Base-by-base conservation (phyloP, 2,329 filamentous ascomycete species). In the Rhynchosporium agropyri region DNA sequence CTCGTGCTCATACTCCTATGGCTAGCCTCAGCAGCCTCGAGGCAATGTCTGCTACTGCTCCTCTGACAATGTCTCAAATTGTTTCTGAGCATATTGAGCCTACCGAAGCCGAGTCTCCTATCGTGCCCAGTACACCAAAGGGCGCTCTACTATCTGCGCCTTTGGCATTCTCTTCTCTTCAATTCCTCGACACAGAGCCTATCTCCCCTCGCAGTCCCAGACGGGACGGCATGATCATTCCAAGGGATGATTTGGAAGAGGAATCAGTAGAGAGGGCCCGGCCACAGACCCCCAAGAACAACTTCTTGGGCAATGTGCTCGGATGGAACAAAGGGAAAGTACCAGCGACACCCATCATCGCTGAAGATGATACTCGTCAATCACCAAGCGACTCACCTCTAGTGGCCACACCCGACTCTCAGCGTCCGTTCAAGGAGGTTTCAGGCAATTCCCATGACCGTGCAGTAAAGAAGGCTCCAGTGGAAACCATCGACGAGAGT, bases 321-420 rank as follows among this genome's bases (percentile, higher is more conserved):
- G 75, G 79, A 63, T 79, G 80, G 69, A 78, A 78, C 63, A 81
- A 78, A 68, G 73, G 72, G 45, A 78, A 76, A 62, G 73, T 74
- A 26, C 70, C 76, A 2, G 65, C 72, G 3, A 74, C 76, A 0
- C 79, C 80, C 8, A 70, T 84, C 57, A 87, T 89, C 72, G 84
- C 85, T 3, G 87, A 90, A 71, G 87, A 90, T 69, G 83, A 86
- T 65, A 86, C 85, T 3, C 79, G 81, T 48, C 84, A 87, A 67
- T 81, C 82, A 40, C 79, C 78, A 15, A 78, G 75, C 53, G 83
- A 86, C 67, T 82, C 82, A 43, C 79, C 79, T 13, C 76, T 78
- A 58, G 70, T 77, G 6, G 79, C 69, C 2, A 81, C 79, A 54
- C 80, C 85, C 66, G 80, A 86, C 62, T 85, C 82, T 0, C 81